These are phyloP conservation scores for Aphanomyces cochlioides DNA, from an alignment of 352 stramenopile genomes.

Conservation along the genomic window DNA sequence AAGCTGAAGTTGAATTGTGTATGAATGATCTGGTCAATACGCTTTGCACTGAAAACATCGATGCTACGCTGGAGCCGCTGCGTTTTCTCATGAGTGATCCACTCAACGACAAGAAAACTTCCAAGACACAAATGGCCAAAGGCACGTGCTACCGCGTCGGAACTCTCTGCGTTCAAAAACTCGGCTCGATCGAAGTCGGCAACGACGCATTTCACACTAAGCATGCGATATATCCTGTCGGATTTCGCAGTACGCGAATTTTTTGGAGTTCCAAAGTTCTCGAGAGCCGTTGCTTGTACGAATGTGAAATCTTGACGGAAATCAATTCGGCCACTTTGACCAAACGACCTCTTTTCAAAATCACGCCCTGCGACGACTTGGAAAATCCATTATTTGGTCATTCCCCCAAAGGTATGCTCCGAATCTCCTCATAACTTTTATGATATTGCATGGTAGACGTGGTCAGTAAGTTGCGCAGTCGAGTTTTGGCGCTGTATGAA, in stretches of 20 bases:
- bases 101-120: slow-evolving; percentile 6
- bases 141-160: slow-evolving; percentile 64
- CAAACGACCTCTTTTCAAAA: slow-evolving; percentile 63
- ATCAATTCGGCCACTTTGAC: slow-evolving; percentile 34
- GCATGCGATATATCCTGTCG: slow-evolving; percentile 83
- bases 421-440: background rate
- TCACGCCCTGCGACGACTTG: slow-evolving; percentile 66
- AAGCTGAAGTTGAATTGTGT: slow-evolving; percentile 4
- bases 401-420: slow-evolving; percentile 39
- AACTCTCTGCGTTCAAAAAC: slow-evolving; percentile 71
- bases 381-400: slow-evolving; percentile 59
- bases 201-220: slow-evolving; percentile 83
- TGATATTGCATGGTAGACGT: slow-evolving; percentile 37
- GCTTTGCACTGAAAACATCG: background rate
- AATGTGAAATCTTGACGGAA: slow-evolving; percentile 83
- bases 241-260: slow-evolving; percentile 89
- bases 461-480: slow-evolving; percentile 63
- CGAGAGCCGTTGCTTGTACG: slow-evolving; percentile 80
- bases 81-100: slow-evolving; percentile 28
- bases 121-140: slow-evolving; percentile 28
- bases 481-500: slow-evolving; percentile 71
- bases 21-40: slow-evolving; percentile 15
- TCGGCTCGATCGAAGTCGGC: slow-evolving; percentile 74
- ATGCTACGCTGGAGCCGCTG: slow-evolving; percentile 5
- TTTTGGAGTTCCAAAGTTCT: slow-evolving; percentile 84